phyloP scores from a whole-genome alignment of 75 land plant genomes.

The Pinus albicaulis region DNA sequence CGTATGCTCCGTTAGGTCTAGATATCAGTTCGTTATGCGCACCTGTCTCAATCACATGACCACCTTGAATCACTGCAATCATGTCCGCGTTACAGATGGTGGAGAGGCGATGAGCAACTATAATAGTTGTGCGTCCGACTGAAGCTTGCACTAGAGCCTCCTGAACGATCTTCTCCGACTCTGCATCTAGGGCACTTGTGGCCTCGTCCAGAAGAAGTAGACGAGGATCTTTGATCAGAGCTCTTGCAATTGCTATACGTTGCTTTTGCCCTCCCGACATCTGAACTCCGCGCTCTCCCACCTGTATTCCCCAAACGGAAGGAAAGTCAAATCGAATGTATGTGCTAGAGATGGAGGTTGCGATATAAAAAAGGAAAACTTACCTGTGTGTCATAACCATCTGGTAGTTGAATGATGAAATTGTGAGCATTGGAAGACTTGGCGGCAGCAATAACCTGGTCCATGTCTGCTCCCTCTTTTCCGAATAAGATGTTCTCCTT shows the following conservation, averaged over 20 bases:
- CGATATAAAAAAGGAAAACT: too few relatives aligned
- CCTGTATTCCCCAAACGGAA: too few relatives aligned
- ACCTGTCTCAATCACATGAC: conserved; percentile 16
- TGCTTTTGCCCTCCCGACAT: conserved; percentile 41
- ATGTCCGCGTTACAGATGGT: conserved; percentile 26
- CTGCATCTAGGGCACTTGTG: conserved; percentile 36
- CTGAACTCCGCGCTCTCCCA: conserved; percentile 30
- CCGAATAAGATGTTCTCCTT: conserved; percentile 28
- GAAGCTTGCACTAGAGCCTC: conserved; percentile 21
- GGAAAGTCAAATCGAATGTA: too few relatives aligned
- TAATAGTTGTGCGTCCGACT: conserved; percentile 31
- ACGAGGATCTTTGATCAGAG: conserved; percentile 23
- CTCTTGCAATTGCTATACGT: conserved; percentile 33
- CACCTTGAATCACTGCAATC: conserved; percentile 29
- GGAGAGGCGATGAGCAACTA: conserved; percentile 39
- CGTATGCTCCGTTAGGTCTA: conserved; percentile 17
- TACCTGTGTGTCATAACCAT: conserved; percentile 30
- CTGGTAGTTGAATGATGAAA: conserved; percentile 15
- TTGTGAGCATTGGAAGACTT: conserved; percentile 10
- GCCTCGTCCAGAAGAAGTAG: conserved; percentile 36
- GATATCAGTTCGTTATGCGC: conserved; percentile 9
- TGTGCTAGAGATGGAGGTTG: too few relatives aligned
- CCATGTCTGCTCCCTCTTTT: too few relatives aligned
- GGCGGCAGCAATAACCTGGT: too few relatives aligned
- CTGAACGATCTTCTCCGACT: conserved; percentile 31